Percentiles rank a stretch among this genome's conserved stretches.
phyloP scores from a whole-genome alignment of 2,329 filamentous ascomycete genomes.

The Aplosporella prunicola region DNA sequence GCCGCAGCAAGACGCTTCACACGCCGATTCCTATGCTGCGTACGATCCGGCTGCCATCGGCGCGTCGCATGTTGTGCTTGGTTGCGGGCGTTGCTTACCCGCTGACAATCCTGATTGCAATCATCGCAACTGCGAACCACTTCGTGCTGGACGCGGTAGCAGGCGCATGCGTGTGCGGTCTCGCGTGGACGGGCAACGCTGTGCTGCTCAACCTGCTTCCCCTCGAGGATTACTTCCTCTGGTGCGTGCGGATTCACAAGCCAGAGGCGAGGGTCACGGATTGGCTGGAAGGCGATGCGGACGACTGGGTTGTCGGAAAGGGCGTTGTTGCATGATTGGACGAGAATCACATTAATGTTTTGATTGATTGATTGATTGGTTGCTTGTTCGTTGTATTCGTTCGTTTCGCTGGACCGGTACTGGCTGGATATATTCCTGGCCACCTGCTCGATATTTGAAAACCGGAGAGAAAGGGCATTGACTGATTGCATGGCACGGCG shows the following conservation, averaged over 20 bases:
- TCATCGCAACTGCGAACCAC: conserved; percentile 64
- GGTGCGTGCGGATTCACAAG: conserved; percentile 55
- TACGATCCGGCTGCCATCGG: conserved; percentile 35
- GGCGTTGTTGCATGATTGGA: conserved; percentile 1
- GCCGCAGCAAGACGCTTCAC: conserved; percentile 29
- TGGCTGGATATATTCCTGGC: no score
- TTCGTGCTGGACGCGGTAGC: conserved; percentile 63
- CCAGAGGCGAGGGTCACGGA: conserved; percentile 25
- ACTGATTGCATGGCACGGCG: no score
- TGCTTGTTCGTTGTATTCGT: no score
- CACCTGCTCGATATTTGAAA: no score
- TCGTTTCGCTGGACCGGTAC: no score
- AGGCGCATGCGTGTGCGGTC: conserved; percentile 53
- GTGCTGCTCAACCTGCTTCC: conserved; percentile 54
- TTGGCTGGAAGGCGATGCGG: conserved; percentile 3
- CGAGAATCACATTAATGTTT: no score
- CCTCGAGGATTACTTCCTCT: conserved; percentile 60
- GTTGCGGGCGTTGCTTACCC: conserved; percentile 54
- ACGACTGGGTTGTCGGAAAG: conserved; percentile 6
- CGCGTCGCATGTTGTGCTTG: conserved; percentile 43
- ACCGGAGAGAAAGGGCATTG: no score
- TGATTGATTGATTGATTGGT: no score
- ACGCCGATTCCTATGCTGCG: conserved; percentile 21
- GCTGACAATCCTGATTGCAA: conserved; percentile 54
- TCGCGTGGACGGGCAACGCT: conserved; percentile 51